A percentile compares a stretch with the other conserved stretches of the same genome.
Evolutionary conservation across 2,329 filamentous ascomycete genomes (phyloP).

Genomic region (Onygena corvina): DNA sequence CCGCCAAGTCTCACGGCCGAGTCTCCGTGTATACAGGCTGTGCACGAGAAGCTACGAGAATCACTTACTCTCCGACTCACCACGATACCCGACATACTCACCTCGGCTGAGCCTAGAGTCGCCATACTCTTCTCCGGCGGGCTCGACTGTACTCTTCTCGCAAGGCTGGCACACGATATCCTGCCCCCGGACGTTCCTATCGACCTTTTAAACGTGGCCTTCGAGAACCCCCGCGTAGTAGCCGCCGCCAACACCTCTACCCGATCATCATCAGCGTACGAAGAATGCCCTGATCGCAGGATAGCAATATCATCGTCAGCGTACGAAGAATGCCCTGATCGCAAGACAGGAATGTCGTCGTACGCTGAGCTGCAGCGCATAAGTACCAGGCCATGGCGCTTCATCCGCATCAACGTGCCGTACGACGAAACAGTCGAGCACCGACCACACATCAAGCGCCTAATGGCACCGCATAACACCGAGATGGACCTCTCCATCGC

Average conservation of each 20-base stretch:
- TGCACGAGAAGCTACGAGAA: constrained; percentile 45
- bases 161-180: constrained; percentile 65
- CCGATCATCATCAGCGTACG: constrained; percentile 43
- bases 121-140: constrained; percentile 89
- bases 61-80: constrained; percentile 55
- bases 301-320: constrained; percentile 21
- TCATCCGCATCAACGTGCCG: constrained; percentile 67
- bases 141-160: constrained; percentile 80
- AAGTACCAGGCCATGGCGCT: constrained; percentile 71
- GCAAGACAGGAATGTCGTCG: constrained; percentile 70
- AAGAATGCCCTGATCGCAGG: constrained; percentile 83
- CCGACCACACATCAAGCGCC: constrained; percentile 53
- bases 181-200: constrained; percentile 57
- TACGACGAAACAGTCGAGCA: constrained; percentile 62
- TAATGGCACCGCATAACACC: constrained; percentile 89
- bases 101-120: constrained; percentile 34
- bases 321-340: constrained; percentile 82
- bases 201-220: constrained; percentile 89
- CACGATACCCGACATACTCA: constrained; percentile 48
- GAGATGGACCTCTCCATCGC: constrained; percentile 98
- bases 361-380: constrained; percentile 58
- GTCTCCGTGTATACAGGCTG: constrained; percentile 41
- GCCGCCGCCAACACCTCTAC: constrained; percentile 32
- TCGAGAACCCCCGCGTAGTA: constrained; percentile 75
- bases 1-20: constrained; percentile 25